These are phyloP conservation scores for Xylaria sp. DNA, from an alignment of 2,329 filamentous ascomycete genomes.

Conservation along the genomic window DNA sequence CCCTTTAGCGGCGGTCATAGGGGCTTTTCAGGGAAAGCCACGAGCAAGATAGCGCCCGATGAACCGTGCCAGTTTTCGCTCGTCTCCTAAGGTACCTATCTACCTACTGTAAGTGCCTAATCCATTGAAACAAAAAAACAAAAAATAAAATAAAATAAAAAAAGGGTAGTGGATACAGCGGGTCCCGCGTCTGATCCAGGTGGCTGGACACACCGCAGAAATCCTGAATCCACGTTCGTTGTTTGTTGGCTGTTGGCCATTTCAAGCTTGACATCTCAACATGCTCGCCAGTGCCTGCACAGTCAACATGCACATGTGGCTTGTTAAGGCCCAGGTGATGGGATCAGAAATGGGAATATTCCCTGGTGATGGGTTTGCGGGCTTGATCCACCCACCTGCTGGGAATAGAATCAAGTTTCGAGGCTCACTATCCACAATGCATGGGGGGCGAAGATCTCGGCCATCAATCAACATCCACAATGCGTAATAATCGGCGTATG, in stretches of 20 bases:
- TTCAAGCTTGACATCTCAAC: neutral
- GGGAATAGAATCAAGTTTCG: constrained; percentile 22
- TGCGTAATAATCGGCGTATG: constrained; percentile 25
- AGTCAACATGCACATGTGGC: neutral
- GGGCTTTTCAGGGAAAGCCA: neutral
- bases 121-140: no score
- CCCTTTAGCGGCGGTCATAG: constrained; percentile 19
- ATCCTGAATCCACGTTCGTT: constrained; percentile 13
- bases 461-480: constrained; percentile 15
- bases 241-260: neutral
- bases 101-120: no score
- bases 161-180: constrained; percentile 1
- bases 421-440: neutral
- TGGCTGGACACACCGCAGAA: constrained; percentile 6
- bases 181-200: constrained; percentile 1
- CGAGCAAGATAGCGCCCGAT: constrained; percentile 7
- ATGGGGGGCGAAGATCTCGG: constrained; percentile 7
- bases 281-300: neutral
- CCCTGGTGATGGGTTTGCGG: neutral
- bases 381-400: neutral
- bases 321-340: neutral
- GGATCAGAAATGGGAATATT: neutral
- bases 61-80: neutral
- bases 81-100: no score
- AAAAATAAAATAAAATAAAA: no score